Percentiles rank a stretch among this genome's conserved stretches.
Conservation (phyloP, 495 filamentous ascomycete species). For the Neurospora sp. region DNA sequence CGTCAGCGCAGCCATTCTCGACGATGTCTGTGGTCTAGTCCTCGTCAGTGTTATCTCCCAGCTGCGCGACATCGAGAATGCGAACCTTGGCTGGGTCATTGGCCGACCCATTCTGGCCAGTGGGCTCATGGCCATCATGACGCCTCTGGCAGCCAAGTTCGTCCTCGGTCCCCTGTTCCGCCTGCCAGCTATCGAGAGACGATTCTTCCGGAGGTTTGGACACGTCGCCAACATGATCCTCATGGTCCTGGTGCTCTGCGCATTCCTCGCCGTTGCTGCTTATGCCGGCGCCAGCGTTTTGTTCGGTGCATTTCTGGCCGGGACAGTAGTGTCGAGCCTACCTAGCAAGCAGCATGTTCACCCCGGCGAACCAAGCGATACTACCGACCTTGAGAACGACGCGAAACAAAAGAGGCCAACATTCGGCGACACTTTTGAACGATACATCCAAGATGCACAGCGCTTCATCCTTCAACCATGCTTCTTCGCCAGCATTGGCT, state of each 20-base stretch:
- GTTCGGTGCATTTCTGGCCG: constrained; percentile 62
- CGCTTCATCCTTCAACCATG: constrained; percentile 54
- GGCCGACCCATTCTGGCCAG: constrained; percentile 18
- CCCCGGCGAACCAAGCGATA: not conserved
- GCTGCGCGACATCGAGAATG: constrained; percentile 23
- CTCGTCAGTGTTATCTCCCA: constrained; percentile 58
- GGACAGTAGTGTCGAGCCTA: constrained; percentile 39
- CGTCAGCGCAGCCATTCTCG: constrained; percentile 66
- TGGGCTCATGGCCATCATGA: constrained; percentile 14
- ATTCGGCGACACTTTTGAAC: constrained; percentile 39
- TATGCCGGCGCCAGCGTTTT: constrained; percentile 56
- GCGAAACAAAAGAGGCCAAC: constrained; percentile 18
- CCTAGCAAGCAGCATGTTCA: not conserved
- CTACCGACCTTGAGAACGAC: not conserved
- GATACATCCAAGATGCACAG: constrained; percentile 44
- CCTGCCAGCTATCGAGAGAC: not conserved
- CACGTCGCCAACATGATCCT: constrained; percentile 10
- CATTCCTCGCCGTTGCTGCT: constrained; percentile 14
- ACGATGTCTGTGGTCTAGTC: constrained; percentile 74
- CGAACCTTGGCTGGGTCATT: constrained; percentile 18
- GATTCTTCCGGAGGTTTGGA: not conserved
- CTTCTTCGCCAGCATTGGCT: constrained; percentile 77
- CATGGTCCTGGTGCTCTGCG: constrained; percentile 10
- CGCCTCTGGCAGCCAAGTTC: constrained; percentile 11
- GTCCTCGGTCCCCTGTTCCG: constrained; percentile 9